Evolutionary conservation across 164 flowering plant species (phyloP), one percentile per base, ranked within the genome.

Genomic region (Berberis vulgaris): DNA sequence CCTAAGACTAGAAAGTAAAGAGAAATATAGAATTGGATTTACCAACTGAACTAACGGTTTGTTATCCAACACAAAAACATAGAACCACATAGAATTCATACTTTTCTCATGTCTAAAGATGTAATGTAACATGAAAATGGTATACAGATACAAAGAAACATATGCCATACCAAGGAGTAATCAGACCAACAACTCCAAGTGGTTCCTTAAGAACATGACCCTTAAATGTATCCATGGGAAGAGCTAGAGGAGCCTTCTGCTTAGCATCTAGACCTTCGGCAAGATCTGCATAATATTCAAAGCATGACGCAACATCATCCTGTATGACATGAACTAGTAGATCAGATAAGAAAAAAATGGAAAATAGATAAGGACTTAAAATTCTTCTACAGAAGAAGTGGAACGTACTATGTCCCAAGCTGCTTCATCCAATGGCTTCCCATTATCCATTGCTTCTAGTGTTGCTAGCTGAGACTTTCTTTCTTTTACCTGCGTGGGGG

Each of bases 221-320:
- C 69, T 85, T 91, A 72, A 91, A 89, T 50, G 84, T 77, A 6
- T 89, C 81, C 90, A 89, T 73, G 10, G 97, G 97, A 72, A 91
- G 81, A 65, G 86, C 60, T 65, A 95, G 59, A 49, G 92, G 88
- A 68, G 84, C 78, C 72, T 84, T 87, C 72, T 89, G 86, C 77
- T 91, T 82, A 43, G 81, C 70, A 77, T 95, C 99, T 73, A 91
- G 81, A 50, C 78, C 88, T 78, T 95, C 97, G 60, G 96, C 99
- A 69, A 87, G 91, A 57, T 82, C 97, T 1, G 97, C 99, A 75
- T 83, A 84, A 75, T 87, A 95, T 71, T 95, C 97, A 69, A 91
- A 95, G 71, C 99, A 95, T 61, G 80, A 85, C 69, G 92, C 92
- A 74, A 95, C 99, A 81, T 95, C 99, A 76, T 95, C 97, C 99